These are phyloP conservation scores for Wickerhamiella sergipiensis DNA, from an alignment of 805 yeast species.

Conservation along the genomic window DNA sequence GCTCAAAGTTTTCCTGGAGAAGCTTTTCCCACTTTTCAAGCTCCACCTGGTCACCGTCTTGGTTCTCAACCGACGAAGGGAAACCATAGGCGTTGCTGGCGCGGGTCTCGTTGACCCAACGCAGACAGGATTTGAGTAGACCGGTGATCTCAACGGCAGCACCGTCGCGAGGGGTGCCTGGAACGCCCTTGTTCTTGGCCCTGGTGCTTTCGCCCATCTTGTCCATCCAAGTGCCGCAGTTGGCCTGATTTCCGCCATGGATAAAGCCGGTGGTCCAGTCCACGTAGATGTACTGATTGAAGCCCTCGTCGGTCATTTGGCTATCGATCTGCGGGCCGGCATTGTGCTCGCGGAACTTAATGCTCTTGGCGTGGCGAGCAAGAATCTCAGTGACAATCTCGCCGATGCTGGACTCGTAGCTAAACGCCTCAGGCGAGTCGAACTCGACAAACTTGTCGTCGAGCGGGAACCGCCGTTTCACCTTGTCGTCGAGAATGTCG, in stretches of 20 bases:
- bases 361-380: conserved; percentile 79
- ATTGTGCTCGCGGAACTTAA: conserved; percentile 82
- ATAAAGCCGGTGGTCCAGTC: conserved; percentile 86
- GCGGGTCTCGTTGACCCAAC: conserved; percentile 59
- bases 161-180: conserved; percentile 97
- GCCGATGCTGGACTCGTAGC: conserved; percentile 51
- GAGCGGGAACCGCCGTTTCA: conserved; percentile 73
- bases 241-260: conserved; percentile 81
- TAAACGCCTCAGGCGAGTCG: conserved; percentile 64
- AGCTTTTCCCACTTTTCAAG: conserved; percentile 62
- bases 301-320: conserved; percentile 88
- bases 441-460: conserved; percentile 66
- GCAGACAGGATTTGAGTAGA: conserved; percentile 62
- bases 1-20: conserved; percentile 63
- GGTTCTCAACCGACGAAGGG: conserved; percentile 37
- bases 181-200: conserved; percentile 80
- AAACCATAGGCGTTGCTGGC: conserved; percentile 42
- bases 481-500: conserved; percentile 51
- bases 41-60: conserved; percentile 42
- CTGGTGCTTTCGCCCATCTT: conserved; percentile 90
- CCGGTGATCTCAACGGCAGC: conserved; percentile 92
- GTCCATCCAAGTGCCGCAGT: conserved; percentile 99
- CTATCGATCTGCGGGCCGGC: conserved; percentile 82
- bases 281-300: conserved; percentile 63
- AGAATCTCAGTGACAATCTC: conserved; percentile 76